Conservation (phyloP, 345 rosid species). For the Eucalyptus guilfoylei region DNA sequence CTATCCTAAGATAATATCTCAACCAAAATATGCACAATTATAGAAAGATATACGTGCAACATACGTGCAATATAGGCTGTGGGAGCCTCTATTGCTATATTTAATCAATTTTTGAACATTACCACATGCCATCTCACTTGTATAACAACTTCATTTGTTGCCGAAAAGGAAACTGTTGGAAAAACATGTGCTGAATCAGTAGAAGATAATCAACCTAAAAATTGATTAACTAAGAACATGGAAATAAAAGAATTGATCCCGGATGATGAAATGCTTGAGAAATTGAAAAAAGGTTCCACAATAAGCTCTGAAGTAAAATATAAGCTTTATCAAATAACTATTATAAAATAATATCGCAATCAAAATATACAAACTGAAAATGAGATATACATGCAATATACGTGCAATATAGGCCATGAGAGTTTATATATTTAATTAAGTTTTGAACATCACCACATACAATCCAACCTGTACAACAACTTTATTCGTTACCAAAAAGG, state of each 20-base stretch:
- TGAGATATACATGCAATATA: background rate
- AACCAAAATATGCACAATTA: background rate
- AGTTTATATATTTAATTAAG: too few species aligned
- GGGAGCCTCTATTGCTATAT: background rate
- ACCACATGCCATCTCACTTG: too few species aligned
- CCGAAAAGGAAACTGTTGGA: too few species aligned
- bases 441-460: background rate
- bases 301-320: background rate
- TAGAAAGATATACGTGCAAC: too few species aligned
- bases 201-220: background rate
- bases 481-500: rapidly evolving
- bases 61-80: background rate
- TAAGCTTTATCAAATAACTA: too few species aligned
- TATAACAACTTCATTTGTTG: background rate
- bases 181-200: background rate
- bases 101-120: too few species aligned
- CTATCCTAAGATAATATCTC: background rate
- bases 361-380: background rate
- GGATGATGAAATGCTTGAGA: background rate
- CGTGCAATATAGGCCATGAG: background rate
- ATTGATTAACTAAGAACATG: background rate
- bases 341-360: too few species aligned
- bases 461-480: background rate
- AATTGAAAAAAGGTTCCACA: too few species aligned
- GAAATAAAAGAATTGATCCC: too few species aligned